Conservation (phyloP, 2,329 filamentous ascomycete genomes). For the Grosmannia penicillata region DNA sequence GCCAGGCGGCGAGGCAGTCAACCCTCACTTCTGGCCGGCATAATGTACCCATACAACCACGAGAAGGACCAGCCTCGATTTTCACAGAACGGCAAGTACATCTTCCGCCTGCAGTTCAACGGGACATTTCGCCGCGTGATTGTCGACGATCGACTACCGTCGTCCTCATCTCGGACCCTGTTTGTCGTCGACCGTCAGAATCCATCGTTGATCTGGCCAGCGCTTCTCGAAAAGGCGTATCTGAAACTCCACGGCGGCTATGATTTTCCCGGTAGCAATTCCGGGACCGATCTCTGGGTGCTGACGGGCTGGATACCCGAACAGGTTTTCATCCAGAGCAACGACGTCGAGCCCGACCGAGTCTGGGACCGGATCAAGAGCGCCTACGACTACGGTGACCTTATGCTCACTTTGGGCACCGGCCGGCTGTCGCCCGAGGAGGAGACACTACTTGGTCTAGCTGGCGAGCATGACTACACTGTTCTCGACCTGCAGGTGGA, state of each 20-base stretch:
- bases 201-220: conserved; percentile 74
- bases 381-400: conserved; percentile 62
- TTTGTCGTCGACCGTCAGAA: conserved; percentile 82
- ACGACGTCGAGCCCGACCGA: conserved; percentile 55
- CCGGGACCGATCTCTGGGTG: conserved; percentile 84
- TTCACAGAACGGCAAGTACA: conserved; percentile 75
- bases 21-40: conserved; percentile 48
- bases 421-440: conserved; percentile 65
- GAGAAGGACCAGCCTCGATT: conserved; percentile 39
- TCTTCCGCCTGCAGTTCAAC: conserved; percentile 90
- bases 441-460: conserved; percentile 67
- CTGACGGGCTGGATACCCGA: conserved; percentile 94
- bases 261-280: conserved; percentile 95
- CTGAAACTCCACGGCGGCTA: conserved; percentile 91
- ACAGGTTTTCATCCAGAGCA: conserved; percentile 77
- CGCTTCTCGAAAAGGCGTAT: conserved; percentile 89
- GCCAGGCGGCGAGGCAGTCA: conserved; percentile 38
- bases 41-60: conserved; percentile 59
- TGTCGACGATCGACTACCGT: conserved; percentile 78
- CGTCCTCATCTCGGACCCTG: conserved; percentile 56
- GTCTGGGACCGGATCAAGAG: conserved; percentile 67
- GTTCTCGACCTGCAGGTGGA: conserved; percentile 61
- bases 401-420: conserved; percentile 81
- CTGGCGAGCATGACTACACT: conserved; percentile 87
- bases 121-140: conserved; percentile 77